A percentile compares a stretch with the other conserved stretches of the same genome.
Conservation (phyloP, 2,329 filamentous ascomycete genomes). For the Ascochyta fabae region DNA sequence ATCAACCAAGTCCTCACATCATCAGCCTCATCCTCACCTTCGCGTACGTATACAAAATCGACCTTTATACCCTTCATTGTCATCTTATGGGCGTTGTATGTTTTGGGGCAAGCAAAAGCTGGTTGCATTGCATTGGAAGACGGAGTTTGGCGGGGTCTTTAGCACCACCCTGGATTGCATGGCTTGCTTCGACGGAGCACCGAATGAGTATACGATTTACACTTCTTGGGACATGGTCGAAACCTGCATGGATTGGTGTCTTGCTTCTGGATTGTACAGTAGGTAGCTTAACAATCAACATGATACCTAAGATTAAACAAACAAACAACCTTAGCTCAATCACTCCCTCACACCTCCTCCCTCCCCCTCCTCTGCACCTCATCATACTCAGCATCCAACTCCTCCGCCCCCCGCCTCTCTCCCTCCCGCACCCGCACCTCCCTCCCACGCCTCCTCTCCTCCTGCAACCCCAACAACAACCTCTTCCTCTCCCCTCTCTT, state of each 20-base stretch:
- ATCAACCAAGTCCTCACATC: neutral
- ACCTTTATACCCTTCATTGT: slow-evolving; percentile 9
- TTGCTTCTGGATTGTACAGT: slow-evolving; percentile 5
- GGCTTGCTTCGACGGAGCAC: neutral
- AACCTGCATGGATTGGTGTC: neutral
- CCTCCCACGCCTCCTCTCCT: neutral
- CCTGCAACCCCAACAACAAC: neutral
- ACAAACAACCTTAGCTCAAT: neutral
- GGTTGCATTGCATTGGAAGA: slow-evolving; percentile 9
- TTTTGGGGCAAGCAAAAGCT: slow-evolving; percentile 4
- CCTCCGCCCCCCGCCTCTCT: neutral
- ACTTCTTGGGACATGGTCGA: neutral
- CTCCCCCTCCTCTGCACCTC: neutral
- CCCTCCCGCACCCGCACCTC: neutral
- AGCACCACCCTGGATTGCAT: neutral
- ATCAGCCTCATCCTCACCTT: slow-evolving; percentile 3
- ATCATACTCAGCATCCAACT: neutral
- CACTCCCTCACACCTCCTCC: neutral
- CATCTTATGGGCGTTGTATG: slow-evolving; percentile 7
- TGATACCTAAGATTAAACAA: neutral
- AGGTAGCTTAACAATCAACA: slow-evolving; percentile 5
- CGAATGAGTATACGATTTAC: slow-evolving; percentile 1
- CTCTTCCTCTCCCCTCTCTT: neutral
- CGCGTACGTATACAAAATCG: neutral
- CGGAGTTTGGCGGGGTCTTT: neutral